Base-by-base conservation (phyloP, 495 filamentous ascomycete genomes). In the Aspergillus affinis region DNA sequence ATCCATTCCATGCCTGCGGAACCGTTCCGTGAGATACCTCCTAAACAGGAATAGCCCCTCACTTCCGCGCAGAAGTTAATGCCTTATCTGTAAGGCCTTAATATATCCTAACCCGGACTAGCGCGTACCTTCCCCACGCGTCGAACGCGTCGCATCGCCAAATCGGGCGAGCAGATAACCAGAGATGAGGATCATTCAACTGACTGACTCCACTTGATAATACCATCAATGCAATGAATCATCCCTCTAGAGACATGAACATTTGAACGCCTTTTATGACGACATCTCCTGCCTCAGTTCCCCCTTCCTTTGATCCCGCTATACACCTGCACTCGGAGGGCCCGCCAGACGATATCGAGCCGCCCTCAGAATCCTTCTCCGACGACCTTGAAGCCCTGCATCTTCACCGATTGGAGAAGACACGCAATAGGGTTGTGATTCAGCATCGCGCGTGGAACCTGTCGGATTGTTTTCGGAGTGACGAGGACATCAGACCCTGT, bases 331-430 rank as follows among this genome's bases (percentile, higher is more conserved):
- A 82, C 63, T 82, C 81, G 54, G 78, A 82, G 66, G 65, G 61
- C 13, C 49, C 54, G 57, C 53, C 52, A 29, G 64, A 69, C 54
- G 58, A 62, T 45, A 44, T 36, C 49, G 66, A 73, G 12, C 69
- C 64, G 6, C 68, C 68, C 29, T 75, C 72, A 20, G 65, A 76
- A 62, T 73, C 78, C 49, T 75, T 79, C 70, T 81, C 81, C 44
- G 85, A 88, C 78, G 86, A 90, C 45, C 57, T 90, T 52, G 84
- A 86, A 64, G 85, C 84, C 19, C 72, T 88, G 26, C 67, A 85
- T 55, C 61, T 76, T 4, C 65, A 80, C 45, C 69, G 76, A n/a
- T 66, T 72, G 48, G 84, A 89, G 61, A 78, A 73, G 49, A 76
- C 76, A 26, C 74, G 71, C 53, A 82, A 86, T 61, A 83, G 75